phyloP scores from a whole-genome alignment of 73 alveolate species.

The Uronychia setigera region DNA sequence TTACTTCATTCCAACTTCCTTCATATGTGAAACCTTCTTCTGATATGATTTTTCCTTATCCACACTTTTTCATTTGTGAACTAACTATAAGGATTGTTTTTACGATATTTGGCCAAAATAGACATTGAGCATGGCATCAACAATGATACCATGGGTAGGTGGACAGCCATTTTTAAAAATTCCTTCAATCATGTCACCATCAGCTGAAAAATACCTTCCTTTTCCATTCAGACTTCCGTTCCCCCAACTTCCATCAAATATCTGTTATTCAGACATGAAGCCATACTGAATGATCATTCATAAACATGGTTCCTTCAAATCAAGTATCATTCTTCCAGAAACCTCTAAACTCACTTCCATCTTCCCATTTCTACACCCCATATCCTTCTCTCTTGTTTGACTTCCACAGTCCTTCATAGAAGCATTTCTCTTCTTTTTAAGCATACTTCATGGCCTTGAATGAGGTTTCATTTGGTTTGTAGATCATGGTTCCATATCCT shows the following conservation, averaged over 20 bases:
- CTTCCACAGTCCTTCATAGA: too few relatives aligned
- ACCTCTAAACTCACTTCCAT: not conserved
- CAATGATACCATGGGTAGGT: not conserved
- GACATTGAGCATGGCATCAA: not conserved
- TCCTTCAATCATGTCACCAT: not conserved
- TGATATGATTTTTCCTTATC: not conserved
- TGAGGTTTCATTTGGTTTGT: too few relatives aligned
- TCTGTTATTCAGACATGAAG: not conserved
- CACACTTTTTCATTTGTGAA: not conserved
- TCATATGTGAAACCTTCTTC: not conserved
- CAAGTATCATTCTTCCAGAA: not conserved
- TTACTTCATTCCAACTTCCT: not conserved
- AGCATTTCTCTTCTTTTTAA: too few relatives aligned
- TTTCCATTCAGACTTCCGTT: not conserved
- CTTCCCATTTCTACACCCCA: not conserved
- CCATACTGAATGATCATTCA: not conserved
- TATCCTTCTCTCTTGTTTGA: not conserved
- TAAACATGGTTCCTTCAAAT: not conserved
- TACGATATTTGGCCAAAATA: not conserved
- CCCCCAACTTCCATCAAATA: not conserved
- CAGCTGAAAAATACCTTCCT: not conserved
- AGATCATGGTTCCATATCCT: too few relatives aligned
- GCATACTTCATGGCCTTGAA: too few relatives aligned
- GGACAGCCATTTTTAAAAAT: not conserved
- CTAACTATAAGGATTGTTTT: not conserved